phyloP scores from a whole-genome alignment of 2,329 filamentous ascomycete species.

The Keithomyces neogunnii region DNA sequence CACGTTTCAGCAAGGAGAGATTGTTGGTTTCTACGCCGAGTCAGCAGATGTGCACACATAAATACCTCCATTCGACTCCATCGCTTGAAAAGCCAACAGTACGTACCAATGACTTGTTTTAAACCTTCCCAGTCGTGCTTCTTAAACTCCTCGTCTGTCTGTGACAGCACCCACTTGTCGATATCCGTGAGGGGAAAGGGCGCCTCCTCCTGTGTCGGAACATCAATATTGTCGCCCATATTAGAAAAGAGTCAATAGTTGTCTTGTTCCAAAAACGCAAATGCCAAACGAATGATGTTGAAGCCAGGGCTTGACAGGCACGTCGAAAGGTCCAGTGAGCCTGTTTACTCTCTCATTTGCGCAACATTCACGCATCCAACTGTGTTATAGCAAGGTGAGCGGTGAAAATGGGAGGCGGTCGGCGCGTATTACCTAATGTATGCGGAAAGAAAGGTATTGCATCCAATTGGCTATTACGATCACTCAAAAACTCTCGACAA shows the following conservation, averaged over 20 bases:
- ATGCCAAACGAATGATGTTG: not conserved
- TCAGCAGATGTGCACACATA: not conserved
- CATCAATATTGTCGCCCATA: conserved; percentile 30
- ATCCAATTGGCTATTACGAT: not conserved
- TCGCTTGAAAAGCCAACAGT: not conserved
- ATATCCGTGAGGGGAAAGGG: conserved; percentile 52
- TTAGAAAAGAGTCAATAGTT: not conserved
- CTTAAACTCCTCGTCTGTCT: conserved; percentile 62
- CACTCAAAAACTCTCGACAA: no score
- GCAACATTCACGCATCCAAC: not conserved
- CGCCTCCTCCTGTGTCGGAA: conserved; percentile 26
- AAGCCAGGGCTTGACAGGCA: not conserved
- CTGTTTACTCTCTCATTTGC: not conserved
- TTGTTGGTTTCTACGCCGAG: conserved; percentile 39
- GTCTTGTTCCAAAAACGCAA: not conserved
- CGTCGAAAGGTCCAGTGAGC: no score
- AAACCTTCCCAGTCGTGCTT: conserved; percentile 68
- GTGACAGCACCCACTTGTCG: conserved; percentile 49
- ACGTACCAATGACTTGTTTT: conserved; percentile 53
- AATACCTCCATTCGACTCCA: no score
- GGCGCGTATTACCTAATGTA: not conserved
- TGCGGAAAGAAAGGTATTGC: not conserved
- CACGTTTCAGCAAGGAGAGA: conserved; percentile 68
- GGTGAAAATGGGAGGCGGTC: conserved; percentile 8
- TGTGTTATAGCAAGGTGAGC: not conserved